Evolutionary conservation across 2,329 filamentous ascomycete genomes (phyloP), one percentile per base, ranked within the genome.

Genomic region (Apiospora rasikravindrae): DNA sequence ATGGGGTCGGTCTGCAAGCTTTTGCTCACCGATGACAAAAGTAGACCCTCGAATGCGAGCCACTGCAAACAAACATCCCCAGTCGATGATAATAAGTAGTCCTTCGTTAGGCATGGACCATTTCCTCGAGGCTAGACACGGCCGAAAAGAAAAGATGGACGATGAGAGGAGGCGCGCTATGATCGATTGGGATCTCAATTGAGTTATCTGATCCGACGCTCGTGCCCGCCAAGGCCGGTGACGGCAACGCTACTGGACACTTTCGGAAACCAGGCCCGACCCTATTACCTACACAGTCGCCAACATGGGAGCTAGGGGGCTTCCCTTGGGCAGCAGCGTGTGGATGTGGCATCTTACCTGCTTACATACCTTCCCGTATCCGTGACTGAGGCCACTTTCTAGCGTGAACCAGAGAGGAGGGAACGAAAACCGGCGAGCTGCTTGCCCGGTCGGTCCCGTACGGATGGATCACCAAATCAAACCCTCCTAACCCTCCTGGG

Each of bases 141-240:
- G 33, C 33, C 8, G 33, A 7, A 37, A 37, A 37, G 33, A 37
- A 37, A 37, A 37, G 33, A 37, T 37, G 33, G 8, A n/a, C 45
- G 22, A 49, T 7, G 45, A 49, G 45, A 8, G 45, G 33, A 37
- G 33, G 33, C 33, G 22, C 49, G 49, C 49, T 53, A 53, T 14
- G 49, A 57, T 57, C 14, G 53, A 57, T 57, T 33, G 22, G 33
- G 67, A 69, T 69, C 67, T 49, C 26, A 29, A 49, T 69, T 49
- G 29, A 69, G 26, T 69, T 69, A 69, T 69, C 67, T 69, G 67
- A 69, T 69, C 67, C 67, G 67, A 51, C n/a, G 33, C 45, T 47
- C 67, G 24, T 53, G 67, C 67, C 19, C 10, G 67, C 67, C 67
- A 69, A 69, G 67, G 44, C 26, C 67, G 44, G 67, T 69, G 44